Conservation (phyloP, 2,329 filamentous ascomycete species). For the Hirsutella rhossiliensis region DNA sequence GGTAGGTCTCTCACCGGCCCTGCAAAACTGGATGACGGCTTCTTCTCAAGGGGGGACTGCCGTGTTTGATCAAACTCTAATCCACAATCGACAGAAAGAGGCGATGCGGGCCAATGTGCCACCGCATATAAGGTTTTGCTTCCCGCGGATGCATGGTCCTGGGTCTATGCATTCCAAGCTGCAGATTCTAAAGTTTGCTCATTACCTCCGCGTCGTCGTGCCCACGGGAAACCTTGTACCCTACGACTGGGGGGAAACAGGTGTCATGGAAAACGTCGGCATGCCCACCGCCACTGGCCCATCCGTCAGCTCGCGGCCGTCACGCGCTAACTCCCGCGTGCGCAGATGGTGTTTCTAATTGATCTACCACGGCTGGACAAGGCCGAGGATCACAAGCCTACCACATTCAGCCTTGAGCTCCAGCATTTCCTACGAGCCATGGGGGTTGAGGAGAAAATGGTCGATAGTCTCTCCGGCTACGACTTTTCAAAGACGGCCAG, state of each 20-base stretch:
- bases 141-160: slow-evolving; percentile 65
- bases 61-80: slow-evolving; percentile 7
- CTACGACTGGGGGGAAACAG: slow-evolving; percentile 83
- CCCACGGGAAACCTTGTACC: slow-evolving; percentile 78
- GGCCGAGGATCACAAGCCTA: slow-evolving; percentile 18
- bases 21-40: not conserved
- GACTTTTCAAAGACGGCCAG: slow-evolving; percentile 65
- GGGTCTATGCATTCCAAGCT: slow-evolving; percentile 90
- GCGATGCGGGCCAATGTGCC: slow-evolving; percentile 37
- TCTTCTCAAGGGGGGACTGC: not conserved
- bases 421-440: slow-evolving; percentile 57
- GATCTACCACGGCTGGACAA: slow-evolving; percentile 60
- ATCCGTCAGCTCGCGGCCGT: slow-evolving; percentile 4
- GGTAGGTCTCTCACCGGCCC: slow-evolving; percentile 22
- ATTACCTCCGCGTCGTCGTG: slow-evolving; percentile 66
- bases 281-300: slow-evolving; percentile 1
- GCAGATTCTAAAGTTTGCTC: slow-evolving; percentile 70
- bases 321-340: slow-evolving; percentile 8
- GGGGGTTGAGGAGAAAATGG: slow-evolving; percentile 49
- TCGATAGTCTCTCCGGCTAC: slow-evolving; percentile 61
- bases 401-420: slow-evolving; percentile 56
- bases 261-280: slow-evolving; percentile 71
- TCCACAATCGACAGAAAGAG: slow-evolving; percentile 21
- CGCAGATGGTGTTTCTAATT: slow-evolving; percentile 73
- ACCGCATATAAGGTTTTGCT: slow-evolving; percentile 55